Evolutionary conservation across 371 early-diverging fungal species (phyloP), one percentile per base, ranked within the genome.

Genomic region (Smittium culicis): DNA sequence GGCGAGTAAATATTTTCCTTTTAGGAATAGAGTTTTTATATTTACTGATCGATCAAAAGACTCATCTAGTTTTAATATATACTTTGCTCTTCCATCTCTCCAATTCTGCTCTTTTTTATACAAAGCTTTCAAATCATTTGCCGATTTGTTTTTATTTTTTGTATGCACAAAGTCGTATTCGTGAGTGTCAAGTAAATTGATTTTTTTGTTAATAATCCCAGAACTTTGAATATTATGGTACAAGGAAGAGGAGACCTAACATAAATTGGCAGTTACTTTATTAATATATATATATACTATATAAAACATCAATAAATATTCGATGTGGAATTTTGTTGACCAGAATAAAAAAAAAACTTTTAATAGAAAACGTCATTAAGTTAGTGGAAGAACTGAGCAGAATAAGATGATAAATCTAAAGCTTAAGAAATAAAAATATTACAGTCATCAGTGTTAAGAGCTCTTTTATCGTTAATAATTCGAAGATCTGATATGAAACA

Each of bases 1-100:
- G 5, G 35, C 63, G 2, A 63, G n/a, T 17, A 63, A 5, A 63
- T 63, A 63, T 33, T 63, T 63, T 27, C 33, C 63, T 33, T 63
- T 63, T 5, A 63, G 34, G 32, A 5, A 2, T 33, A 63, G 5
- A 33, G 20, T 1, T 33, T 63, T 63, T 63, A 63, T 63, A 30
- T 32, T 63, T 14, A 24, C 34, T 5, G n/a, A n/a, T 2, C 32
- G 17, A n/a, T 31, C n/a, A 33, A n/a, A 33, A n/a, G 20, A n/a
- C n/a, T 24, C 34, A n/a, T 30, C 35, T 33, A 30, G n/a, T n/a
- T 31, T 63, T n/a, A 5, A 30, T 35, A 14, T 11, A 24, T 14
- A 30, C n/a, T 34, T 33, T 31, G 63, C 29, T 27, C 5, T 63
- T 35, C 34, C 63, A 63, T 25, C 35, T 33, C n/a, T 32, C 63